phyloP scores from a whole-genome alignment of 1,139 yeast species.

The Yamadazyma pseudoaaseri region DNA sequence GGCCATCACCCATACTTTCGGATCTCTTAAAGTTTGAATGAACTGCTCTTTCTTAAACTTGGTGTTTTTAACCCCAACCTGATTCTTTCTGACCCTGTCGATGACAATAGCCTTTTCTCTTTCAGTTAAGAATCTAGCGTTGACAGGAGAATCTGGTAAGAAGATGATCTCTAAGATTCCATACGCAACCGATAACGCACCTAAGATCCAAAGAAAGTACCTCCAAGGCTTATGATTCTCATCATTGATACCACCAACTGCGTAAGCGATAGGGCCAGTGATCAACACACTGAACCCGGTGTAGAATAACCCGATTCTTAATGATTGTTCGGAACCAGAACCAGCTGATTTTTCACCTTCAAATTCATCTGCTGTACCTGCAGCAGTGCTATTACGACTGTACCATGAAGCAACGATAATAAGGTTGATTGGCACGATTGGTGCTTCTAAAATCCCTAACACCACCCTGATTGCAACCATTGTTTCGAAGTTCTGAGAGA shows the following conservation, averaged over 20 bases:
- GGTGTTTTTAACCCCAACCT: slow-evolving; percentile 27
- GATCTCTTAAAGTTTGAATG: slow-evolving; percentile 11
- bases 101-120: slow-evolving; percentile 28
- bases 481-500: slow-evolving; percentile 23
- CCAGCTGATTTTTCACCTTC: background rate
- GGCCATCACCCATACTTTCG: slow-evolving; percentile 13
- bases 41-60: slow-evolving; percentile 19
- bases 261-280: slow-evolving; percentile 24
- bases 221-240: slow-evolving; percentile 23
- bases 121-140: slow-evolving; percentile 21
- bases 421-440: slow-evolving; percentile 55
- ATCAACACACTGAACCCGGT: slow-evolving; percentile 27
- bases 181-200: slow-evolving; percentile 19
- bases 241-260: slow-evolving; percentile 15
- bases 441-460: slow-evolving; percentile 55
- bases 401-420: slow-evolving; percentile 34
- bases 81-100: slow-evolving; percentile 29
- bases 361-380: slow-evolving; percentile 1
- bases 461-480: slow-evolving; percentile 25
- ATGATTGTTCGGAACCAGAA: slow-evolving; percentile 13
- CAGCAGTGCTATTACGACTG: slow-evolving; percentile 6
- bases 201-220: slow-evolving; percentile 20
- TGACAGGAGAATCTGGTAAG: slow-evolving; percentile 25
- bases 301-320: slow-evolving; percentile 11
- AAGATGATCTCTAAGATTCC: slow-evolving; percentile 16